Conservation (phyloP, 2,329 filamentous ascomycete species). For the Neonectria hederae region DNA sequence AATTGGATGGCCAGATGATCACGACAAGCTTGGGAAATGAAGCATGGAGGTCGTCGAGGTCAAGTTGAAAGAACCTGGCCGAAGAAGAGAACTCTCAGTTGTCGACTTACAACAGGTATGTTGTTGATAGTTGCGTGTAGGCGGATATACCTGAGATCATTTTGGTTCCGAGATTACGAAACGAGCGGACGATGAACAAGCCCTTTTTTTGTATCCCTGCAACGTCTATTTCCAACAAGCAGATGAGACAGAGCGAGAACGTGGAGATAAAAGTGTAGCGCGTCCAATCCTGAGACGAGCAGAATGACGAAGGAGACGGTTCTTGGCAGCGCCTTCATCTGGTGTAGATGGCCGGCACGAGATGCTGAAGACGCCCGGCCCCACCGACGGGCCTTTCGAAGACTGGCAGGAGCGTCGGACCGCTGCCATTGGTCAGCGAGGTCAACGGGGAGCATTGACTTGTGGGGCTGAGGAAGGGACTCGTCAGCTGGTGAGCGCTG, state of each 20-base stretch:
- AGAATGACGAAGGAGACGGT: slow-evolving; percentile 1
- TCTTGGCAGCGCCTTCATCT: slow-evolving; percentile 19
- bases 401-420: not conserved
- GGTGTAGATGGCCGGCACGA: slow-evolving; percentile 20
- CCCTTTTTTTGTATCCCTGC: not conserved
- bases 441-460: not conserved
- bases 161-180: not conserved
- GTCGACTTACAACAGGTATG: not conserved
- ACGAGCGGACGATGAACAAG: not conserved
- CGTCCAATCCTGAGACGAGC: not conserved
- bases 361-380: slow-evolving; percentile 31
- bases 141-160: not conserved
- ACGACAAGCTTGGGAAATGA: not conserved
- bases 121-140: not conserved
- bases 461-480: slow-evolving; percentile 39
- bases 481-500: slow-evolving; percentile 47
- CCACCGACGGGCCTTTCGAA: slow-evolving; percentile 11
- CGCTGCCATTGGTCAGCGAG: not conserved
- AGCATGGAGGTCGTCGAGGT: not conserved
- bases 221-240: not conserved
- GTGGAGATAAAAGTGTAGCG: not conserved
- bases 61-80: not conserved
- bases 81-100: not conserved
- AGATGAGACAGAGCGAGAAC: not conserved
- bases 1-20: not conserved